Conservation (phyloP, 2,329 filamentous ascomycete genomes). For the Aplosporella prunicola region DNA sequence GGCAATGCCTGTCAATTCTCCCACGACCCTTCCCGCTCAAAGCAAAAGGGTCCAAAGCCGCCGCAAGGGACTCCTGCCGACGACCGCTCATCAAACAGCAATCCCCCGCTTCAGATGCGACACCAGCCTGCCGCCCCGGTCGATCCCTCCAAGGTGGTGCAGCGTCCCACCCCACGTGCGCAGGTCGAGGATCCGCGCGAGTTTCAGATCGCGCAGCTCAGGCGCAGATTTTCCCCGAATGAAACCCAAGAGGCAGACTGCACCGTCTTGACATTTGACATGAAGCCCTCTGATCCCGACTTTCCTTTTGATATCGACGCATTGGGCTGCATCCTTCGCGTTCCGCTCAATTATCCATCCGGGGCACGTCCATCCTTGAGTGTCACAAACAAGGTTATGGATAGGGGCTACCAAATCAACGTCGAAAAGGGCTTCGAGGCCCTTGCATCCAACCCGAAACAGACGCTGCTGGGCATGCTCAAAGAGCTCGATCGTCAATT, state of each 20-base stretch:
- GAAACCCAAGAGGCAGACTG: slow-evolving; percentile 37
- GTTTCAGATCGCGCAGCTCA: slow-evolving; percentile 67
- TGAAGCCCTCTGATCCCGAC: slow-evolving; percentile 70
- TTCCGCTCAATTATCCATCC: slow-evolving; percentile 56
- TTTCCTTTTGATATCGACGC: slow-evolving; percentile 68
- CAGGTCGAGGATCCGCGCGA: slow-evolving; percentile 59
- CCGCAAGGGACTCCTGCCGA: slow-evolving; percentile 11
- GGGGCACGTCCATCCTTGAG: slow-evolving; percentile 45
- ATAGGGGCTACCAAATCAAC: slow-evolving; percentile 63
- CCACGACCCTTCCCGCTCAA: slow-evolving; percentile 30
- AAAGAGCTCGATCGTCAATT: slow-evolving; percentile 64
- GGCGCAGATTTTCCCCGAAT: slow-evolving; percentile 51
- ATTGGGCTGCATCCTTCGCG: slow-evolving; percentile 56
- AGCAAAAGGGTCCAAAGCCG: slow-evolving; percentile 8
- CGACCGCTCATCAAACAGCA: slow-evolving; percentile 13
- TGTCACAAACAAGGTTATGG: slow-evolving; percentile 61
- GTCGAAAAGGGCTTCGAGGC: slow-evolving; percentile 64
- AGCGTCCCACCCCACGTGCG: slow-evolving; percentile 55
- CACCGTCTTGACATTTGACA: slow-evolving; percentile 52
- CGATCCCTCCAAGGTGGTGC: slow-evolving; percentile 43
- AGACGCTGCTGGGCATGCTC: slow-evolving; percentile 56
- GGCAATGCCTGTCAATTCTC: slow-evolving; percentile 43
- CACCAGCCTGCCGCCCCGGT: slow-evolving; percentile 14
- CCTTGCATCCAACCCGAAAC: slow-evolving; percentile 48
- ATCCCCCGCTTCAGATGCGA: slow-evolving; percentile 14